Conservation (phyloP, 164 flowering plant species). For the Vitis labrusca region DNA sequence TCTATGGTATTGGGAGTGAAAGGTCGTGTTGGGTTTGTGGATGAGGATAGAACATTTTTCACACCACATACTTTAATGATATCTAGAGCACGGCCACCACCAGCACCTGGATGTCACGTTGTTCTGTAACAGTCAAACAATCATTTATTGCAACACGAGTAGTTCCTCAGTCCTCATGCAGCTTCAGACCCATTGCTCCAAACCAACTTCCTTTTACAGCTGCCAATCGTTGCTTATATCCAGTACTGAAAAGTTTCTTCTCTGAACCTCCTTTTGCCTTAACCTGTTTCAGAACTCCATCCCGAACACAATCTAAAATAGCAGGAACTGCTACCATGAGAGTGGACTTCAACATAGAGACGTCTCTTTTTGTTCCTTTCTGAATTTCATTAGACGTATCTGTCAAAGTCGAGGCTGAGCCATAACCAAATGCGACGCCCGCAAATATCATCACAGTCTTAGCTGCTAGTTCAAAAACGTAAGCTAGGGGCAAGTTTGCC, state of each 20-base stretch:
- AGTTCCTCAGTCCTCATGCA: slow-evolving; percentile 86
- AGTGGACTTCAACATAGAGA: slow-evolving; percentile 69
- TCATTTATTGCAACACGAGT: slow-evolving; percentile 75
- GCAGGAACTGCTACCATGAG: slow-evolving; percentile 91
- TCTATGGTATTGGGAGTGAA: too few species aligned
- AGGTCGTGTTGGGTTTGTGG: too few species aligned
- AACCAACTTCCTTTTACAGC: slow-evolving; percentile 89
- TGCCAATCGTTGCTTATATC: slow-evolving; percentile 62
- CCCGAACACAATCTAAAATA: slow-evolving; percentile 92
- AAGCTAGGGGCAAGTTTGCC: too few species aligned
- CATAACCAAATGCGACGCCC: slow-evolving; percentile 83
- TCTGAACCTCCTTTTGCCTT: slow-evolving; percentile 70
- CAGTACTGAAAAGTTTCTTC: slow-evolving; percentile 68
- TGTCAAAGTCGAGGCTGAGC: slow-evolving; percentile 79
- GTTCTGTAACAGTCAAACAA: slow-evolving; percentile 62
- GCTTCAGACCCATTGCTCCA: slow-evolving; percentile 84
- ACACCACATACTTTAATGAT: slow-evolving; percentile 98
- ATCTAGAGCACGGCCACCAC: slow-evolving; percentile 99
- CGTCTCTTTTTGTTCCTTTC: slow-evolving; percentile 88
- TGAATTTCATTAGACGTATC: slow-evolving; percentile 83
- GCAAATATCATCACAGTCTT: slow-evolving; percentile 62
- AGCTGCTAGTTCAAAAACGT: too few species aligned
- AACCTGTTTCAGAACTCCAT: slow-evolving; percentile 89
- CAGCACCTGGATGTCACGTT: slow-evolving; percentile 86
- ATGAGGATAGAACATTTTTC: too few species aligned